Conservation (phyloP, 352 stramenopile species). For the Plasmopara viticola region DNA sequence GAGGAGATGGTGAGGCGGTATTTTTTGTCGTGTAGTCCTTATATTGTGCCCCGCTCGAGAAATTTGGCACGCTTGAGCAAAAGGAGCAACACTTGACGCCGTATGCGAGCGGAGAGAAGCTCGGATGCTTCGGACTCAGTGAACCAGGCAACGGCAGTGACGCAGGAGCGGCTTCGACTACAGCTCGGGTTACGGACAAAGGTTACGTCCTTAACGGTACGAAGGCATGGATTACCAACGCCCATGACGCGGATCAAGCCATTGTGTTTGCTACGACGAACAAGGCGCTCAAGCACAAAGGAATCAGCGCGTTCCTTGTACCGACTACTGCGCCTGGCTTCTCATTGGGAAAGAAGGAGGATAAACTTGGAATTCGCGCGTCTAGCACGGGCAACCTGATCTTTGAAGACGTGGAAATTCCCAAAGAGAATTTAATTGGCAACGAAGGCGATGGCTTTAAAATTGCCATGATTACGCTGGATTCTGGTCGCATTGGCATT, state of each 20-base stretch:
- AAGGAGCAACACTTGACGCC: slow-evolving; percentile 88
- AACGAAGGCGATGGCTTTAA: slow-evolving; percentile 87
- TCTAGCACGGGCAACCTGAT: slow-evolving; percentile 96
- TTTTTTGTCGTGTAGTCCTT: slow-evolving; percentile 82
- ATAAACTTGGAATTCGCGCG: slow-evolving; percentile 96
- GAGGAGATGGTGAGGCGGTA: no score
- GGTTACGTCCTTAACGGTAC: slow-evolving; percentile 95
- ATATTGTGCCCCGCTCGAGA: slow-evolving; percentile 93
- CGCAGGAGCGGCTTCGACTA: slow-evolving; percentile 91
- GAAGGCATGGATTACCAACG: slow-evolving; percentile 97
- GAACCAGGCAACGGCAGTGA: slow-evolving; percentile 93
- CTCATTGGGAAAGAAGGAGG: slow-evolving; percentile 95
- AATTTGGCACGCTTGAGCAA: slow-evolving; percentile 89
- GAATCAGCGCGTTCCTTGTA: slow-evolving; percentile 96
- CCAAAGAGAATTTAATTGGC: slow-evolving; percentile 83
- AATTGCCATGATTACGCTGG: slow-evolving; percentile 90
- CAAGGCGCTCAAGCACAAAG: slow-evolving; percentile 89
- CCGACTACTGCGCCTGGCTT: slow-evolving; percentile 89
- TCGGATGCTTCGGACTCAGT: slow-evolving; percentile 93
- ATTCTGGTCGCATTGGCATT: slow-evolving; percentile 93
- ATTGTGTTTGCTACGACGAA: slow-evolving; percentile 98
- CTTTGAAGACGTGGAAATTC: slow-evolving; percentile 91
- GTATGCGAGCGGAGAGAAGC: slow-evolving; percentile 86
- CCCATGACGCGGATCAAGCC: slow-evolving; percentile 88
- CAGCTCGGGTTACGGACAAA: slow-evolving; percentile 72